Evolutionary conservation across 495 filamentous ascomycete genomes (phyloP).

Genomic region (Evernia prunastri): DNA sequence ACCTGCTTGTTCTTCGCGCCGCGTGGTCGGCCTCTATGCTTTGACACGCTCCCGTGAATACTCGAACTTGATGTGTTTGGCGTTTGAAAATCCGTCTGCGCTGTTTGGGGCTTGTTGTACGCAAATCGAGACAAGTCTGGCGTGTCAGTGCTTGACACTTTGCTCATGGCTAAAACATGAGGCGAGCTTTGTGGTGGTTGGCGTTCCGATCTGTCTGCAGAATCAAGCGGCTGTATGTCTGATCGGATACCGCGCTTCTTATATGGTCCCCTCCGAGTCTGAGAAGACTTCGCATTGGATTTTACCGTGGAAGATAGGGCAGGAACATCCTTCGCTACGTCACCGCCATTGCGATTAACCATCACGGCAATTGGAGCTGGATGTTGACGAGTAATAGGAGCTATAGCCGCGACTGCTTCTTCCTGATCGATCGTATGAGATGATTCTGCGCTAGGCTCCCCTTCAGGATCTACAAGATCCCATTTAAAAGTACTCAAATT

Average conservation of each 20-base stretch:
- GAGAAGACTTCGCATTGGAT: background rate
- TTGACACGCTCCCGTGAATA: constrained; percentile 8
- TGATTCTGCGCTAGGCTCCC: background rate
- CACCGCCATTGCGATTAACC: constrained; percentile 4
- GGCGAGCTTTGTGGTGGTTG: background rate
- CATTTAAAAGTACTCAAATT: constrained; percentile 61
- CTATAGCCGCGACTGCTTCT: background rate
- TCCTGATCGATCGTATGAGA: constrained; percentile 19
- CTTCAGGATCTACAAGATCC: constrained; percentile 58
- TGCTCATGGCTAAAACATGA: background rate
- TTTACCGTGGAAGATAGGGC: background rate
- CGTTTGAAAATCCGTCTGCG: constrained; percentile 20
- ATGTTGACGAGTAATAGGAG: constrained; percentile 6
- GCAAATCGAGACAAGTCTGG: background rate
- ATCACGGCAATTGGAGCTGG: constrained; percentile 2
- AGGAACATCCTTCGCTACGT: background rate
- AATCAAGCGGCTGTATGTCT: background rate
- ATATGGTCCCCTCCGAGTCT: background rate
- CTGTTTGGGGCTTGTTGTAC: background rate
- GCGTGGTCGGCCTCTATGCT: constrained; percentile 18
- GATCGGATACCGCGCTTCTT: background rate
- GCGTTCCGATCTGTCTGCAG: background rate
- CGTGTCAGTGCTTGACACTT: background rate
- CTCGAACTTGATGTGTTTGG: constrained; percentile 16
- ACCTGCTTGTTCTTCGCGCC: constrained; percentile 21